These are phyloP conservation scores for Cladosporium sp. DNA, from an alignment of 2,329 filamentous ascomycete species.

Conservation along the genomic window DNA sequence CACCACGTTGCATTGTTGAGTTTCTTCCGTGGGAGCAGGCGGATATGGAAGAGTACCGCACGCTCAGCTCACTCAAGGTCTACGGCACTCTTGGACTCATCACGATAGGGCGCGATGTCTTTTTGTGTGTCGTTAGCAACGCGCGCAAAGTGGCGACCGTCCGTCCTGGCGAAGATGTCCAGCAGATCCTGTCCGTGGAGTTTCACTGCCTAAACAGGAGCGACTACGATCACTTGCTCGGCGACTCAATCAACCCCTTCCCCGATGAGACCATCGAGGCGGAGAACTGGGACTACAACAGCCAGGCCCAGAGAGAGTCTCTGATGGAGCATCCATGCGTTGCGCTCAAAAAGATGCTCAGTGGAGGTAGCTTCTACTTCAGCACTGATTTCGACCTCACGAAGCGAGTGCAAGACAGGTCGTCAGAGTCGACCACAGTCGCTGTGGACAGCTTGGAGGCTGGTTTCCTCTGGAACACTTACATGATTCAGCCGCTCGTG, in stretches of 20 bases:
- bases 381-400: conserved; percentile 98
- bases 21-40: conserved; percentile 63
- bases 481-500: conserved; percentile 92
- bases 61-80: conserved; percentile 68
- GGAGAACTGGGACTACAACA: conserved; percentile 50
- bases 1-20: conserved; percentile 78
- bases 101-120: conserved; percentile 77
- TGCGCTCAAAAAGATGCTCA: conserved; percentile 84
- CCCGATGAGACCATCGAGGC: conserved; percentile 50
- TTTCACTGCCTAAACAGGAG: conserved; percentile 88
- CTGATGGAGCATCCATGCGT: conserved; percentile 82
- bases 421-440: conserved; percentile 57
- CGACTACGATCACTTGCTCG: conserved; percentile 74
- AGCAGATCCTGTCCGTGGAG: conserved; percentile 80
- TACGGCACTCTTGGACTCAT: conserved; percentile 87
- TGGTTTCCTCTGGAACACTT: conserved; percentile 95
- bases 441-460: conserved; percentile 92
- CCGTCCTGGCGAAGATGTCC: conserved; percentile 81
- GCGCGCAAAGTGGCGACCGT: conserved; percentile 76
- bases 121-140: conserved; percentile 82
- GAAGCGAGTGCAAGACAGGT: conserved; percentile 82
- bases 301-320: conserved; percentile 60
- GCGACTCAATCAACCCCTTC: conserved; percentile 55
- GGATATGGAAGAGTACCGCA: conserved; percentile 71
- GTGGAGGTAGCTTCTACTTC: conserved; percentile 95